phyloP scores from a whole-genome alignment of 306 rosid genomes.

The Cicer judaicum region DNA sequence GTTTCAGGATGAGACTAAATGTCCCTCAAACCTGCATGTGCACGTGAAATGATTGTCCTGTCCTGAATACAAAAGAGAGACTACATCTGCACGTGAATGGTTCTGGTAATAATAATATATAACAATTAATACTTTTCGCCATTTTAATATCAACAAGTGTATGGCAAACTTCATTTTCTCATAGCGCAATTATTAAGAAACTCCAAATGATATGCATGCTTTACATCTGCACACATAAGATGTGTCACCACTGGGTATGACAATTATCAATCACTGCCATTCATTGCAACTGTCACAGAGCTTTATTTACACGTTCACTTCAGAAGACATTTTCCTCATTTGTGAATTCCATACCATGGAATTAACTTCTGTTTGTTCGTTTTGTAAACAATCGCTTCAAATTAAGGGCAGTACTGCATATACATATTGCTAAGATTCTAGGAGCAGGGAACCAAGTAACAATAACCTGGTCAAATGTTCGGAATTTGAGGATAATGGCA shows the following conservation, averaged over 20 bases:
- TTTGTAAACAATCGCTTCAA: not conserved
- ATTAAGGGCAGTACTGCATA: not conserved
- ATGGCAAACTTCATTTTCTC: constrained; percentile 5
- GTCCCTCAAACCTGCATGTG: not conserved
- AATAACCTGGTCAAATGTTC: too few relatives aligned
- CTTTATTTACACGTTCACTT: not conserved
- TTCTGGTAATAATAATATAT: not conserved
- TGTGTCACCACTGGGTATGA: not conserved
- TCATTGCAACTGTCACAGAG: not conserved
- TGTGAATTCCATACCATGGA: not conserved
- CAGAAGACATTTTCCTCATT: not conserved
- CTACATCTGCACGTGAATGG: constrained; percentile 37
- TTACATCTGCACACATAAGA: not conserved
- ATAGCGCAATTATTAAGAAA: constrained; percentile 27
- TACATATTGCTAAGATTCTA: not conserved
- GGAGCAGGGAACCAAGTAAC: too few relatives aligned
- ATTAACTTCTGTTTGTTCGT: not conserved
- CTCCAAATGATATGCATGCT: constrained; percentile 27
- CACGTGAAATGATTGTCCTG: constrained; percentile 29
- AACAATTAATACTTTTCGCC: not conserved
- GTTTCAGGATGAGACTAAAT: not conserved
- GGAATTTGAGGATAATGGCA: too few relatives aligned
- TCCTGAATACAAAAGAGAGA: not conserved
- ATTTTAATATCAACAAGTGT: not conserved
- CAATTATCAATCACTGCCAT: constrained; percentile 3